Base-by-base conservation (phyloP, 345 rosid genomes). In the Hibiscus mutabilis region DNA sequence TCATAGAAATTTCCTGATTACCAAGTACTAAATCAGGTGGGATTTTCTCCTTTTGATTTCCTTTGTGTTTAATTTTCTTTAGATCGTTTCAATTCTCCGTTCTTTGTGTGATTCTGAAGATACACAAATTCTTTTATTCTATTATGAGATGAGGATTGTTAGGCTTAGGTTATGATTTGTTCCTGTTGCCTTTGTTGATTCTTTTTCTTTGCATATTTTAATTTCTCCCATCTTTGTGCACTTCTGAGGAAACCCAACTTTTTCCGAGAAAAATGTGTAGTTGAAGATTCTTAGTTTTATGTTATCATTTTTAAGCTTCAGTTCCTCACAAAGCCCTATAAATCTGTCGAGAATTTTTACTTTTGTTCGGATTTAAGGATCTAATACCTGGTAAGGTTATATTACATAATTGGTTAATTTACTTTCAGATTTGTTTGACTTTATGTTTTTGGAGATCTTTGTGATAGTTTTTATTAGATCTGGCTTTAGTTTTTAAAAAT, bases 1-100 rank as follows among this genome's bases (percentile, higher is more conserved):
- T 71, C 76, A 14, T 57, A 18, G 79, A 71, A 80, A 72, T 76
- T 82, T 79, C 79, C 35, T 3, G 1, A 49, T 69, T 51, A 3
- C n/a, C 55, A 12, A 64, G 27, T 69, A 56, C 22, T 14, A 2
- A 25, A 29, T 77, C 33, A 66, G 87, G 87, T 86, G 24, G 61
- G 33, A 15, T 47, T 69, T 49, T 59, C 2, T 64, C 29, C 4
- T 35, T 19, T 15, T 4, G 3, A 49, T 46, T 46, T 40, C 52
- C 3, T 18, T 18, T 62, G 6, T 42, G 35, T 44, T 24, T 14
- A 12, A 19, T 47, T 65, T 57, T 57, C 59, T 14, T 15, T 49
- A 1, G 8, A 57, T 57, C 61, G 6, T 24, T 47, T 25, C 53
- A 13, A 66, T 44, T 24, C 13, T 12, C 12, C 0, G 19, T 21